Evolutionary conservation across 768 basidiomycete species (phyloP), one percentile per base, ranked within the genome.

Genomic region (Mycena galericulata): DNA sequence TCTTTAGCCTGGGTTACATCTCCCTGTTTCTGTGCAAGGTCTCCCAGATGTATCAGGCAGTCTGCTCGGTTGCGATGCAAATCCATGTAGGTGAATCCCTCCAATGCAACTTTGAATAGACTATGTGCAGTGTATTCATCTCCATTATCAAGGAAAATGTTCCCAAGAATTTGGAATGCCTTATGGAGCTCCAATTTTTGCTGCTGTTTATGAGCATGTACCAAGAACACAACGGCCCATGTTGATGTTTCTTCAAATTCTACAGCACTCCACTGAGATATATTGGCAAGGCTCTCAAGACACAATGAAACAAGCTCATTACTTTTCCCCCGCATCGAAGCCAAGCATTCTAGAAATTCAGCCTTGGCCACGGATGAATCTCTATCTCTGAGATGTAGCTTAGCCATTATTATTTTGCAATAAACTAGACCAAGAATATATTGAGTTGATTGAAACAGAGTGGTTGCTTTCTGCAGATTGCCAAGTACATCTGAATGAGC

Each of bases 31-130:
- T 43, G 38, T 11, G 57, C 57, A n/a, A 59, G 11, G 34, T 59
- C 45, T 34, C 57, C 57, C 20, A 59, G 43, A 32, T 36, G 57
- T 24, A 47, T 27, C 57, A 59, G 30, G 45, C 57, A 59, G 10
- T 59, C 22, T 2, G 57, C 57, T 36, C 57, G n/a, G 38, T 29
- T 46, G n/a, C 57, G 27, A 36, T 59, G 57, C 22, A 59, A 29
- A 47, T 59, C 57, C 40, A 59, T 43, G 11, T 6, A 14, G 20
- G 43, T 59, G 14, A 59, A 46, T 46, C 57, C 57, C 2, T 59
- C 43, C 20, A 59, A 29, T 1, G 57, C 57, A 8, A 47, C 57
- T 22, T 24, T 32, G 20, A 59, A 59, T 4, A 46, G 30, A 20
- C 8, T 61, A 1, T 38, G 4, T 36, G 46, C 46, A 38, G 59